Percentiles rank a stretch among this genome's conserved stretches.
Conservation (phyloP, 2,329 filamentous ascomycete genomes). For the Talaromyces sp. region DNA sequence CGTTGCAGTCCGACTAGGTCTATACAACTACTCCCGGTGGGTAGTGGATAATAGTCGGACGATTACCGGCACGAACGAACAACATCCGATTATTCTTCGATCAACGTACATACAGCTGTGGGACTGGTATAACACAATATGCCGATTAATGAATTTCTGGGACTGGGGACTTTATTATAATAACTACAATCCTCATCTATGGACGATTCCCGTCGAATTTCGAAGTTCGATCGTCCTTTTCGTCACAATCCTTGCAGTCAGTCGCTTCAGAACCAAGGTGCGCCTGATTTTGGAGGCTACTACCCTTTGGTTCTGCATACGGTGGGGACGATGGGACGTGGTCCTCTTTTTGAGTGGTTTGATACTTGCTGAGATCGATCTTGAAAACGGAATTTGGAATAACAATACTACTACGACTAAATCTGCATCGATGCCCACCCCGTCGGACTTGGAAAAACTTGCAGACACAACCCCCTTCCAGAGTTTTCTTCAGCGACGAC, state of each 20-base stretch:
- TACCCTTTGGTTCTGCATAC: conserved; percentile 40
- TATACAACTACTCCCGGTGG: conserved; percentile 37
- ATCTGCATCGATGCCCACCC: conserved; percentile 21
- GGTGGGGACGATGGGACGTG: conserved; percentile 44
- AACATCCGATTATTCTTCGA: conserved; percentile 40
- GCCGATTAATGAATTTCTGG: conserved; percentile 37
- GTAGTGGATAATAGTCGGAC: conserved; percentile 38
- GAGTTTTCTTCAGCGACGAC: conserved; percentile 24
- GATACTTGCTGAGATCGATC: conserved; percentile 43
- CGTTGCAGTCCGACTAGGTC: conserved; percentile 42
- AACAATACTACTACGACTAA: neutral
- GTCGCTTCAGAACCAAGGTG: conserved; percentile 32
- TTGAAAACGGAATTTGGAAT: conserved; percentile 37
- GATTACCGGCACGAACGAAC: conserved; percentile 41
- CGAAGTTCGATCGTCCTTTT: conserved; percentile 46
- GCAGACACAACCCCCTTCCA: conserved; percentile 18
- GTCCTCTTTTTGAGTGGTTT: conserved; percentile 43
- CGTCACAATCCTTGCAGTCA: conserved; percentile 39
- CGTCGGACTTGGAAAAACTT: conserved; percentile 29
- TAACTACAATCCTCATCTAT: conserved; percentile 46
- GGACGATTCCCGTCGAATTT: conserved; percentile 48
- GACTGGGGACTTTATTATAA: conserved; percentile 41
- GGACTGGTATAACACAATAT: conserved; percentile 35
- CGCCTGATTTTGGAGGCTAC: conserved; percentile 34
- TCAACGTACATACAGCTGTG: conserved; percentile 35